Base-by-base conservation (phyloP, 352 stramenopile species). In the Phytophthora meadii region DNA sequence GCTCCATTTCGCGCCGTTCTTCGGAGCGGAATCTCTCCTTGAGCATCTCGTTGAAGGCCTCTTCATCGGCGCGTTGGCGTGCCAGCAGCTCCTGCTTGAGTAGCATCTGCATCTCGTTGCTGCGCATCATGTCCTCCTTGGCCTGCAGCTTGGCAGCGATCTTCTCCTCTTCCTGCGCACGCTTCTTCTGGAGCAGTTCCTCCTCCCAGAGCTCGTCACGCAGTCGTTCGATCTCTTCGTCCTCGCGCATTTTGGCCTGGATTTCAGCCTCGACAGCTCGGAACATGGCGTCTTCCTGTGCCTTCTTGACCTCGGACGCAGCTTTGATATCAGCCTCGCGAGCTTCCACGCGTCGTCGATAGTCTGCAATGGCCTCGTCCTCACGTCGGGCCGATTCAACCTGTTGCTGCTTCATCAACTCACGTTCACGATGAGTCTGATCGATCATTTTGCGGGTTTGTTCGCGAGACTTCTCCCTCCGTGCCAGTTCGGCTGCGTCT, bases 181-280 rank as follows among this genome's bases (percentile, higher is more conserved):
- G 61, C 34, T 90, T 91, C 71, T 89, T 89, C 56, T 89, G 76
- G 28, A 88, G 75, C 37, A 96, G 66, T 58, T 98, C 93, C 63
- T 98, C 90, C 55, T 97, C 90, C 92, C 92, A 98, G n/a, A 98
- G 74, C 55, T 97, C 82, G 68, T 97, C 88, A 28, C 92, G 89
- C 22, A 97, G 74, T 17, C 63, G 74, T 61, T 95, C 82, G 71
- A 96, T 91, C 65, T 98, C 91, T 60, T 97, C 77, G n/a, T 96
- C 91, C 27, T 90, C 77, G 41, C 89, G 74, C 54, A 72, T 82
- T 68, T 94, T 88, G 27, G 80, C 78, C 52, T 91, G 76, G 59
- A 95, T 97, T 68, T 97, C 88, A 39, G 84, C 79, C 54, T 97
- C 87, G 19, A 97, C 85, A 3, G 79, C 77, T 10, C 78, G 67